phyloP scores from a whole-genome alignment of 2,329 filamentous ascomycete species.

The Alternaria triticimaculans region DNA sequence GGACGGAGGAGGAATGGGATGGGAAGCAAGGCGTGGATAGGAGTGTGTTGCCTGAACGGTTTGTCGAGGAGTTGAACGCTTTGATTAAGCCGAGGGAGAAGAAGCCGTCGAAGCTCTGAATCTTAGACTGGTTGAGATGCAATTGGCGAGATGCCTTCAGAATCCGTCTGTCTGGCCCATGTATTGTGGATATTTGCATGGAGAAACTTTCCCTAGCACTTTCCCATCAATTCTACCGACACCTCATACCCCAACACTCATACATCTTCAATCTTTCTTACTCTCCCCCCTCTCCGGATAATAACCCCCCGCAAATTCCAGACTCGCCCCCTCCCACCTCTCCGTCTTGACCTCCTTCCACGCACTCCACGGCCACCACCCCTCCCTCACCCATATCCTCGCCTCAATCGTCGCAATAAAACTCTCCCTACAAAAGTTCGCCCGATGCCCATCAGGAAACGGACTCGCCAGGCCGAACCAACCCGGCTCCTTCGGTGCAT shows the following conservation, averaged over 20 bases:
- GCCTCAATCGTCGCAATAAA: conserved; percentile 56
- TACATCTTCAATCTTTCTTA: conserved; percentile 30
- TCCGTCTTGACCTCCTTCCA: conserved; percentile 53
- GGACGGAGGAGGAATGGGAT: conserved; percentile 42
- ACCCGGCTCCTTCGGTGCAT: conserved; percentile 49
- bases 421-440: conserved; percentile 55
- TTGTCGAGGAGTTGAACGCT: conserved; percentile 37
- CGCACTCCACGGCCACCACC: conserved; percentile 38
- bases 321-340: conserved; percentile 51
- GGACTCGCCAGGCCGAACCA: conserved; percentile 57
- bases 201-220: background rate
- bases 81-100: conserved; percentile 25
- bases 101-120: conserved; percentile 31
- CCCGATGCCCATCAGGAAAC: conserved; percentile 54
- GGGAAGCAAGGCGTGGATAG: conserved; percentile 38
- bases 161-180: background rate
- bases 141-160: background rate
- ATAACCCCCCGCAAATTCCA: conserved; percentile 59
- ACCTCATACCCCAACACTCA: background rate
- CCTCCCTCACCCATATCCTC: conserved; percentile 49
- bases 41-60: conserved; percentile 35
- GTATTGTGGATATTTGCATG: background rate
- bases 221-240: background rate
- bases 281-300: conserved; percentile 52
- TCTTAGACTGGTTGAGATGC: background rate